These are phyloP conservation scores for Sindora glabra DNA, from an alignment of 306 rosid species.

Conservation along the genomic window DNA sequence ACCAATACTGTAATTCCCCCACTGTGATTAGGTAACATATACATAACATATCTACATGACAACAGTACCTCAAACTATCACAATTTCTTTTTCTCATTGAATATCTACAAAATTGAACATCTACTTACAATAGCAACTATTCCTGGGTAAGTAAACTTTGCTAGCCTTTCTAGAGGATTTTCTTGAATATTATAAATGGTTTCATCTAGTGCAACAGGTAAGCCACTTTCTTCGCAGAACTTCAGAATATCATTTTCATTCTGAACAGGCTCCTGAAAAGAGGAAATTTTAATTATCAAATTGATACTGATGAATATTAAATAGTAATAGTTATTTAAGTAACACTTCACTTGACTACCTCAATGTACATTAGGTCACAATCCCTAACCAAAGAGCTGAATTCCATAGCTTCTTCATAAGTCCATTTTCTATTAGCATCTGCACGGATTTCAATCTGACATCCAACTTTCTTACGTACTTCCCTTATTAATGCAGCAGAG, in stretches of 20 bases:
- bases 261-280: conserved; percentile 79
- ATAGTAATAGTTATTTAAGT: not conserved
- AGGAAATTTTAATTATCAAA: conserved; percentile 4
- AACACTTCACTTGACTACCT: conserved; percentile 38
- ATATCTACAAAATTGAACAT: conserved; percentile 3
- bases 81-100: not conserved
- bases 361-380: conserved; percentile 76
- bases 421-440: conserved; percentile 90
- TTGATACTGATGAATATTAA: conserved; percentile 1
- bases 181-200: conserved; percentile 56
- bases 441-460: conserved; percentile 57
- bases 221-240: conserved; percentile 81
- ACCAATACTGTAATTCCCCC: not conserved
- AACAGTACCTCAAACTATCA: not conserved
- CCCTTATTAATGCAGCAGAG: conserved; percentile 62
- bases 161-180: conserved; percentile 53
- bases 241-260: conserved; percentile 63
- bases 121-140: conserved; percentile 79
- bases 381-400: conserved; percentile 73
- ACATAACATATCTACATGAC: not conserved
- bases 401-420: conserved; percentile 73
- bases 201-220: conserved; percentile 91
- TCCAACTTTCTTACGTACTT: conserved; percentile 79
- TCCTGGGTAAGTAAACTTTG: conserved; percentile 72
- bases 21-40: not conserved